These are phyloP conservation scores for Trichosanthes truncata DNA, from an alignment of 306 rosid genomes.

Conservation along the genomic window DNA sequence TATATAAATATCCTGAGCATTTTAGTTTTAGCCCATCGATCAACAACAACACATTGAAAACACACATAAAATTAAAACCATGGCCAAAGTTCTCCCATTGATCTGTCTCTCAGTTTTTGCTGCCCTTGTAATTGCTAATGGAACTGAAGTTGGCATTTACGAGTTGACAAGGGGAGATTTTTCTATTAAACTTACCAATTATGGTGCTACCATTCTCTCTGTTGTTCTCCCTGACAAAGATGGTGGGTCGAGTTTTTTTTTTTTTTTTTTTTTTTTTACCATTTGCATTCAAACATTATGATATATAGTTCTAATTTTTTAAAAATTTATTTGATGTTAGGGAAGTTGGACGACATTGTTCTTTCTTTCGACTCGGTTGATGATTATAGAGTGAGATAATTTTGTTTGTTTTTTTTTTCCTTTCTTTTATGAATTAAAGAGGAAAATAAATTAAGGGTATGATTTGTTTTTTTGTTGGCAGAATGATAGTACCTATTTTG, in stretches of 20 bases:
- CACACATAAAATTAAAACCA: neutral
- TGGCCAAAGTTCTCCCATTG: constrained; percentile 10
- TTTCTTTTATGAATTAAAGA: neutral
- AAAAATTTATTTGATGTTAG: constrained; percentile 3
- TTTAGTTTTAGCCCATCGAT: neutral
- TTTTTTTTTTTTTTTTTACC: neutral
- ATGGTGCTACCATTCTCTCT: constrained; percentile 29
- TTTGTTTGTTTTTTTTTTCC: neutral
- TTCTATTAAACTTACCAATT: constrained; percentile 23
- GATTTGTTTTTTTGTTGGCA: neutral
- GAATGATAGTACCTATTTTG: constrained; percentile 28
- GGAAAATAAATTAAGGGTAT: neutral
- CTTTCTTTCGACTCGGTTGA: constrained; percentile 17
- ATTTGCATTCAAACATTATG: neutral
- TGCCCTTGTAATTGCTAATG: constrained; percentile 5
- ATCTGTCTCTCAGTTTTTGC: neutral
- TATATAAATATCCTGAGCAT: neutral
- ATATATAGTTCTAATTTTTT: neutral
- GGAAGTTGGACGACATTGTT: constrained; percentile 30
- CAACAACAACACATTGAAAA: neutral
- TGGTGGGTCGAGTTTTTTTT: constrained; percentile 5
- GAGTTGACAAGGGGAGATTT: constrained; percentile 22
- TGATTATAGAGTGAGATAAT: constrained; percentile 13
- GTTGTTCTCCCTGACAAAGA: constrained; percentile 24
- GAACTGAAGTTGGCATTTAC: constrained; percentile 15